Percentiles rank a stretch among this genome's conserved stretches.
These are phyloP conservation scores for Hyaloraphidium curvatum DNA, from an alignment of 192 early-diverging fungal species.

Conservation along the genomic window DNA sequence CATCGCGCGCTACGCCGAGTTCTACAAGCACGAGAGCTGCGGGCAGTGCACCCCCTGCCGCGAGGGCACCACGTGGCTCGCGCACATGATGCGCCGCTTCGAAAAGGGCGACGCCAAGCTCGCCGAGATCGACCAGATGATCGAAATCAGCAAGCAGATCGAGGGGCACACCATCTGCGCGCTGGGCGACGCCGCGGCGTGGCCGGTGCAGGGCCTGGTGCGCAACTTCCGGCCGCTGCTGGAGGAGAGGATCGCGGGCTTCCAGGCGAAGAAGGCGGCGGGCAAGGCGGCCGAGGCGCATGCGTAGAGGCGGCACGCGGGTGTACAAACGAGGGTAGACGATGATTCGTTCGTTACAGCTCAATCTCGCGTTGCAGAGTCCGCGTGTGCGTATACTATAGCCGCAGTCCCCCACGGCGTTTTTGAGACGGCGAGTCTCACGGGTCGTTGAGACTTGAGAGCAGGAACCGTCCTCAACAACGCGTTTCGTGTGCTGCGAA, in stretches of 20 bases:
- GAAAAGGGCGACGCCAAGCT: conserved; percentile 60
- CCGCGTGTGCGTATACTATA: too few relatives aligned
- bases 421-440: too few relatives aligned
- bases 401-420: too few relatives aligned
- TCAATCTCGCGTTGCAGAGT: too few relatives aligned
- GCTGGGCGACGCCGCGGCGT: conserved; percentile 94
- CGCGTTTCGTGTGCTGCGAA: too few relatives aligned
- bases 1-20: conserved; percentile 76
- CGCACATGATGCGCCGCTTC: conserved; percentile 90
- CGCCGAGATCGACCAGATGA: conserved; percentile 89
- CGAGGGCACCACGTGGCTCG: conserved; percentile 89
- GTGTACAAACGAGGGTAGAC: too few relatives aligned
- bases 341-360: too few relatives aligned
- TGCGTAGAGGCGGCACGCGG: too few relatives aligned
- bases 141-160: conserved; percentile 88
- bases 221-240: conserved; percentile 79
- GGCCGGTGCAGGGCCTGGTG: conserved; percentile 92
- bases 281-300: too few relatives aligned
- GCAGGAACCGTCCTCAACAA: too few relatives aligned
- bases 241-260: conserved; percentile 33
- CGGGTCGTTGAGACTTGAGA: too few relatives aligned
- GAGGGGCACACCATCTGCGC: conserved; percentile 99
- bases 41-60: conserved; percentile 99
- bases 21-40: conserved; percentile 96
- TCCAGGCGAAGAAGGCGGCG: conserved; percentile 3